phyloP scores from a whole-genome alignment of 2,329 filamentous ascomycete genomes.

The Pseudogymnoascus sp. region DNA sequence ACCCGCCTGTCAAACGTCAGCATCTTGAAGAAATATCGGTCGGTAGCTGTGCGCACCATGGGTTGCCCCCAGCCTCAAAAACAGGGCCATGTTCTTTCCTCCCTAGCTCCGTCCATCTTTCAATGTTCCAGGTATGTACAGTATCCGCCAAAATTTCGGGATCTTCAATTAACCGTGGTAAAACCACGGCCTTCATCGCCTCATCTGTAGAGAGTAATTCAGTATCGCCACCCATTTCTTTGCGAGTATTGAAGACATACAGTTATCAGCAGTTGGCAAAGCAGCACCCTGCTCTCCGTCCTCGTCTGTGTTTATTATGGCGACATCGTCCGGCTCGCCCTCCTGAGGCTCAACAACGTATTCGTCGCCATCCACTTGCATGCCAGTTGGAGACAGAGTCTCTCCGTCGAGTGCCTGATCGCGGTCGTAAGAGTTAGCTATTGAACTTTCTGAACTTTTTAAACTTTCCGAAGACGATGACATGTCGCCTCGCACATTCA shows the following conservation, averaged over 20 bases:
- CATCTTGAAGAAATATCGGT: not conserved
- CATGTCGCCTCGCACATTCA: not conserved
- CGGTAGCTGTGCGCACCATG: slow-evolving; percentile 55
- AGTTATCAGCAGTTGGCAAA: slow-evolving; percentile 30
- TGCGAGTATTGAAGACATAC: slow-evolving; percentile 21
- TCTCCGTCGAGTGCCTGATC: slow-evolving; percentile 22
- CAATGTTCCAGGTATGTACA: slow-evolving; percentile 77
- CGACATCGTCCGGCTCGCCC: slow-evolving; percentile 32
- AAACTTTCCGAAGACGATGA: not conserved
- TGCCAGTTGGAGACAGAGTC: slow-evolving; percentile 26
- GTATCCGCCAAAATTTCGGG: slow-evolving; percentile 70
- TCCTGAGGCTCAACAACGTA: slow-evolving; percentile 22
- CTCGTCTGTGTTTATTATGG: slow-evolving; percentile 31
- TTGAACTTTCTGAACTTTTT: not conserved
- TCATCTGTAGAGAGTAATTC: slow-evolving; percentile 46
- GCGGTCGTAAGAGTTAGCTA: slow-evolving; percentile 8
- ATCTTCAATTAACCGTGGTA: slow-evolving; percentile 65
- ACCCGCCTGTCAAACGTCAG: slow-evolving; percentile 56
- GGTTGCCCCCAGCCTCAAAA: slow-evolving; percentile 78
- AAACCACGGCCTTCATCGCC: slow-evolving; percentile 72
- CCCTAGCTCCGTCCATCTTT: slow-evolving; percentile 66
- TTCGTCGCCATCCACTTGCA: slow-evolving; percentile 26
- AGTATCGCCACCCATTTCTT: not conserved
- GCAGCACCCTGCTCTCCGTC: slow-evolving; percentile 21
- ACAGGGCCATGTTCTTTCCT: slow-evolving; percentile 81